phyloP scores from a whole-genome alignment of 1,139 yeast genomes.

The Kazachstania sp. region DNA sequence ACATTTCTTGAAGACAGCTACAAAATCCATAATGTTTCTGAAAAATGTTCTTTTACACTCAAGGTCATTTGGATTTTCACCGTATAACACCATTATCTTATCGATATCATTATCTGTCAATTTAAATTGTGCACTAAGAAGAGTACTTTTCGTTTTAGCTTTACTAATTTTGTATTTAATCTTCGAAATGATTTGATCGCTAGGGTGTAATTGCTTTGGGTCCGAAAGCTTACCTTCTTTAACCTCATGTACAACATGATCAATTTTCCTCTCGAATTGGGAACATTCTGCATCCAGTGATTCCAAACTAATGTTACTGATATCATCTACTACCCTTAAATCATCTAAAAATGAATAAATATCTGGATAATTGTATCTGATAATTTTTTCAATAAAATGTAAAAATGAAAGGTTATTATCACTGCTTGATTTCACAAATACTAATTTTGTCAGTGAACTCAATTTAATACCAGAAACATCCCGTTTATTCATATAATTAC shows the following conservation, averaged over 20 bases:
- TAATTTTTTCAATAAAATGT: slow-evolving; percentile 77
- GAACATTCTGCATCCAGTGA: slow-evolving; percentile 65
- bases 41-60: slow-evolving; percentile 62
- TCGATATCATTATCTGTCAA: slow-evolving; percentile 48
- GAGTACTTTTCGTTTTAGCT: slow-evolving; percentile 54
- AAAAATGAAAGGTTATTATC: slow-evolving; percentile 71
- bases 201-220: slow-evolving; percentile 59
- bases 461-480: slow-evolving; percentile 80
- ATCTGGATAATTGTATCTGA: slow-evolving; percentile 72
- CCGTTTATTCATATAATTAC: slow-evolving; percentile 92
- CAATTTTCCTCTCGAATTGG: slow-evolving; percentile 49
- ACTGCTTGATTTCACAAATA: slow-evolving; percentile 72
- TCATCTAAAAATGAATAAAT: slow-evolving; percentile 72
- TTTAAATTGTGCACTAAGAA: slow-evolving; percentile 49
- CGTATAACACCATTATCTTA: slow-evolving; percentile 67
- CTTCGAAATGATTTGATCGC: slow-evolving; percentile 51
- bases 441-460: slow-evolving; percentile 72
- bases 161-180: slow-evolving; percentile 46
- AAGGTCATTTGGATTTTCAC: slow-evolving; percentile 63
- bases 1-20: slow-evolving; percentile 66
- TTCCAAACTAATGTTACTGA: slow-evolving; percentile 67
- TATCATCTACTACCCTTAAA: slow-evolving; percentile 49
- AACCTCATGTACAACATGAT: slow-evolving; percentile 48
- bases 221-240: slow-evolving; percentile 71
- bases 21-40: slow-evolving; percentile 62